Base-by-base conservation (phyloP, 257 asterid genomes). In the Catharanthus roseus region DNA sequence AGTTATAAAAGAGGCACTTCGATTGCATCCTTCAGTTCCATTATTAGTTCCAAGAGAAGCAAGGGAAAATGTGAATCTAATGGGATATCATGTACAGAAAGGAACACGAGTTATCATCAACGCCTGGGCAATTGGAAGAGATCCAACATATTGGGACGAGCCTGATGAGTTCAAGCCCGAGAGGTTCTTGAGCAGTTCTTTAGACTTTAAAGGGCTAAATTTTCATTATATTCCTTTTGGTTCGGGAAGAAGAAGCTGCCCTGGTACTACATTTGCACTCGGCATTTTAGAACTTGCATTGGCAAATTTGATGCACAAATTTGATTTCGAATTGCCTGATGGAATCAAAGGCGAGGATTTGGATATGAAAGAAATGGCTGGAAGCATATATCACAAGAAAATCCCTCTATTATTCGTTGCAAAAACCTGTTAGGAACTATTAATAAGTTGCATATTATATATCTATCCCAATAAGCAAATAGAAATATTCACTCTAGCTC, bases 191-290 rank as follows among this genome's bases (percentile, higher is more conserved):
- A 61, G 13, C 11, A 61, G 10, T 28, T 29, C 11, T 61, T 12
- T 33, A 10, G 42, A 33, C 24, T 29, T 29, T n/a, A 61, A 33
- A 29, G 67, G 41, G 41, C 24, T 10, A n/a, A 33, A 61, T 16
- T 61, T 12, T 61, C 23, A 61, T 24, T 61, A 3, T 21, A 61
- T 61, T 61, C 67, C 67, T 13, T 61, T 61, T 33, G 67, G 45
- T 13, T 61, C 45, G 3, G 67, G 67, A 31, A 61, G 45, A 45
- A 61, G 45, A 38, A 61, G 67, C 24, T 61, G 67, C 45, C 67
- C 45, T 15, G 67, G 45, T 26, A 29, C 45, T 61, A 10, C 45
- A 61, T 29, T 61, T 26, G 67, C 67, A 12, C 2, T 29, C 0
- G 26, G 5, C 8, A 16, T 18, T 1, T 19, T 6, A 29, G 45